phyloP scores from a whole-genome alignment of 306 rosid species.

The Rubus parviflorus region DNA sequence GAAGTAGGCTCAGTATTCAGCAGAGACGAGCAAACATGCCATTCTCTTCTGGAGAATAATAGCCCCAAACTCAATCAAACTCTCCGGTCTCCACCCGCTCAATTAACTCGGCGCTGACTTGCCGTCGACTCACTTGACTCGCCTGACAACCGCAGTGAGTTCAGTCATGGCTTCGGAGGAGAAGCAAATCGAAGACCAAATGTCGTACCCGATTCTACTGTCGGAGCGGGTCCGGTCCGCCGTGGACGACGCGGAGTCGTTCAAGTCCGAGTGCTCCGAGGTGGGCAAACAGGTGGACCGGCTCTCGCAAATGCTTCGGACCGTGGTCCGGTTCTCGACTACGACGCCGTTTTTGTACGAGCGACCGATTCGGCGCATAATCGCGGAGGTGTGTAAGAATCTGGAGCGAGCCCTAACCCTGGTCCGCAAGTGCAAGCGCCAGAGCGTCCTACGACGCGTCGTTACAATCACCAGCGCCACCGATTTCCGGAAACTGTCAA shows the following conservation, averaged over 20 bases:
- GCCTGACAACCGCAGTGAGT: not conserved
- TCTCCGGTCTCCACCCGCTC: not conserved
- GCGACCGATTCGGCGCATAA: conserved; percentile 62
- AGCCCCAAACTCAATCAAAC: not conserved
- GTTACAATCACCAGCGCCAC: conserved; percentile 56
- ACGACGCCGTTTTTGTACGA: conserved; percentile 52
- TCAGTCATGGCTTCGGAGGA: conserved; percentile 32
- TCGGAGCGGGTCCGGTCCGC: conserved; percentile 66
- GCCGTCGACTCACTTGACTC: conserved; percentile 30
- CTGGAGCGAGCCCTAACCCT: conserved; percentile 58
- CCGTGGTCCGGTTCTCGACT: conserved; percentile 55
- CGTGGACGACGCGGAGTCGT: conserved; percentile 52
- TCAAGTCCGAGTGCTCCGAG: conserved; percentile 60
- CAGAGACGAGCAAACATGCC: not conserved
- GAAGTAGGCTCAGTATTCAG: too few species aligned
- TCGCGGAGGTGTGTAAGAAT: conserved; percentile 52
- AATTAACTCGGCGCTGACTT: conserved; percentile 39
- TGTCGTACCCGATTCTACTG: conserved; percentile 62
- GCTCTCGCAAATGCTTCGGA: conserved; percentile 63
- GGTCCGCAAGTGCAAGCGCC: conserved; percentile 66
- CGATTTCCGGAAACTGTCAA: conserved; percentile 50
- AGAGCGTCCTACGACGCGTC: conserved; percentile 59
- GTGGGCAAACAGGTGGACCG: conserved; percentile 65
- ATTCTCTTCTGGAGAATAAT: not conserved
- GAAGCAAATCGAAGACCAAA: conserved; percentile 55